Evolutionary conservation across 176 grass and related monocot genomes (phyloP), one percentile per base, ranked within the genome.

Genomic region (Metroxylon sagu): DNA sequence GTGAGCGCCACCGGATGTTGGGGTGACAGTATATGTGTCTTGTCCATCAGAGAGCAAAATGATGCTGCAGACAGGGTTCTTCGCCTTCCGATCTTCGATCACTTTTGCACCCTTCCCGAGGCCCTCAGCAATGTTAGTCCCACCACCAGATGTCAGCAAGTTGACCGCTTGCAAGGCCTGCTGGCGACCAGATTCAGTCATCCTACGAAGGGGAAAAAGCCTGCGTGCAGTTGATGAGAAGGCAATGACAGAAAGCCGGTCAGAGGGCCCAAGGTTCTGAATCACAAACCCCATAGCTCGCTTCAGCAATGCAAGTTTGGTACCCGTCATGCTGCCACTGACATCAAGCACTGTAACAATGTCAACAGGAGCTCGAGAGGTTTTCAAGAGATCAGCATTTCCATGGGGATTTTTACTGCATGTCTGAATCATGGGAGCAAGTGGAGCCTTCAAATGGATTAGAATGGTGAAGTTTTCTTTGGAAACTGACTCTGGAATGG

Each of bases 291-390:
- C 62, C 87, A 98, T 83, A 14, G 93, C 93, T 8, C 30, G 76
- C 78, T 98, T 98, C 21, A 98, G 67, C 61, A 98, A 88, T 48
- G 62, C 67, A 54, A 98, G 69, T 56, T 98, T 98, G 4, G 73
- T 75, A 52, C 93, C 93, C 35, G 60, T 67, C 93, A 98, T 98
- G 87, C 93, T 98, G 19, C 93, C 93, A 0, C 93, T 98, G 52
- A 88, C 81, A 77, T 98, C 93, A 49, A 98, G 84, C 52, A 92
- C 93, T 3, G 93, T 85, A n/a, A 98, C 79, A 2, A 98, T 84
- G 59, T 98, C 93, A 48, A 98, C 74, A 62, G 93, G 80, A 28
- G 84, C 87, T 60, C 93, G 87, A 21, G 67, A 49, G 6, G 51
- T 48, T 35, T 51, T 50, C 18, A 4, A 16, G 27, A 26, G 39